Percentiles rank a stretch among this genome's conserved stretches.
Evolutionary conservation across 1,284 basidiomycete genomes (phyloP).

Genomic region (Omphalotus olearius): DNA sequence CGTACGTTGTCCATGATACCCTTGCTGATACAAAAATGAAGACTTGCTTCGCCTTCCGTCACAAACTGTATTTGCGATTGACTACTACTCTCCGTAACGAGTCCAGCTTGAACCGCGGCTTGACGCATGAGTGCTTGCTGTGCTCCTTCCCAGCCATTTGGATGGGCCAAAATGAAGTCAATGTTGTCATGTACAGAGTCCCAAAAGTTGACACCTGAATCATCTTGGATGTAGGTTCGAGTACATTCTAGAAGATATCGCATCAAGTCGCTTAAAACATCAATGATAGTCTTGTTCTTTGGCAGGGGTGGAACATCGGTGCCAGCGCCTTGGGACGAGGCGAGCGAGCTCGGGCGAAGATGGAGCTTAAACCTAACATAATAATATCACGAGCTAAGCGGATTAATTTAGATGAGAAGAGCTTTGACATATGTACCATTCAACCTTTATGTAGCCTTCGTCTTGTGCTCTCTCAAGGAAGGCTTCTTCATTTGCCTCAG

Average conservation of each 20-base stretch:
- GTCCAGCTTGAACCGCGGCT: conserved; percentile 18
- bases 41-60: conserved; percentile 47
- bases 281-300: conserved; percentile 25
- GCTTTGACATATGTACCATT: conserved; percentile 30
- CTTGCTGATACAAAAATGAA: conserved; percentile 41
- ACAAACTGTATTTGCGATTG: conserved; percentile 36
- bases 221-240: conserved; percentile 32
- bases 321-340: conserved; percentile 19
- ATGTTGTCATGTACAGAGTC: conserved; percentile 28
- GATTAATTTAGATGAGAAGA: background rate
- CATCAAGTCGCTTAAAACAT: conserved; percentile 40
- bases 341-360: conserved; percentile 24
- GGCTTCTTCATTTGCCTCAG: conserved; percentile 41
- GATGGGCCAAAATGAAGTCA: conserved; percentile 25
- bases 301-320: conserved; percentile 32
- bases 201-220: conserved; percentile 30
- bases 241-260: conserved; percentile 35
- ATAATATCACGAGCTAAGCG: background rate
- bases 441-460: conserved; percentile 34
- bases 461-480: conserved; percentile 41
- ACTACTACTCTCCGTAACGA: conserved; percentile 21
- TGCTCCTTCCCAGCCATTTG: conserved; percentile 23
- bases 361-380: conserved; percentile 31
- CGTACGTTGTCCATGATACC: conserved; percentile 27
- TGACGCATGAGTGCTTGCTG: conserved; percentile 19